These are phyloP conservation scores for Microascus cirrosus DNA, from an alignment of 2,329 filamentous ascomycete genomes.

Conservation along the genomic window DNA sequence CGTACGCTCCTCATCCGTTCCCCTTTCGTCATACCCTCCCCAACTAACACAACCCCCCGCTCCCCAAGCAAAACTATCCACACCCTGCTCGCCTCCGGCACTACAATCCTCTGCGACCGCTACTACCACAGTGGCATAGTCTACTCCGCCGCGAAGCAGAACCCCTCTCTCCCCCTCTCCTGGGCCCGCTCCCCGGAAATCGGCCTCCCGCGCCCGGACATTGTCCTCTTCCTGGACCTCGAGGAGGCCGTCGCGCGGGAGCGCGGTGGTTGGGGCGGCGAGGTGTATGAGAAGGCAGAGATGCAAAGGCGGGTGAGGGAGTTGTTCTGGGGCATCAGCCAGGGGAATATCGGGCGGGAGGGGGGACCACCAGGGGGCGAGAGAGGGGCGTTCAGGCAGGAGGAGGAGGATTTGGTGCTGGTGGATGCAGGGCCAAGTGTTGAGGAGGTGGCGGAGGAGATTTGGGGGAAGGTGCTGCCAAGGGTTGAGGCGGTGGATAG, in stretches of 20 bases:
- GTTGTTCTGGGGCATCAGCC: slow-evolving; percentile 52
- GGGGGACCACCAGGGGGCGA: slow-evolving; percentile 15
- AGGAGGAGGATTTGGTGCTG: slow-evolving; percentile 41
- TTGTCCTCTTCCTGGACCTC: slow-evolving; percentile 80
- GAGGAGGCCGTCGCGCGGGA: slow-evolving; percentile 58
- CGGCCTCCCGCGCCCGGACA: slow-evolving; percentile 76
- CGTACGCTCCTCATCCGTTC: slow-evolving; percentile 23
- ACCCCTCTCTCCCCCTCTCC: slow-evolving; percentile 53
- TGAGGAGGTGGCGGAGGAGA: slow-evolving; percentile 43
- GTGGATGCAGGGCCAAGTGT: slow-evolving; percentile 41
- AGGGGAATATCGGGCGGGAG: slow-evolving; percentile 22
- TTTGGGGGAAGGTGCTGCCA: slow-evolving; percentile 40
- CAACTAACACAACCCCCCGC: not conserved
- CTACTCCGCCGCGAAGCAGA: slow-evolving; percentile 81
- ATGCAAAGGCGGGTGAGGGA: slow-evolving; percentile 73
- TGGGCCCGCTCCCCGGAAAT: slow-evolving; percentile 83
- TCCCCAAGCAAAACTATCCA: slow-evolving; percentile 1
- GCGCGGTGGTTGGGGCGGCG: slow-evolving; percentile 78
- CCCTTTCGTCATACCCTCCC: not conserved
- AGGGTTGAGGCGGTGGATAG: slow-evolving; percentile 36
- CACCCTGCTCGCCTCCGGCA: slow-evolving; percentile 51
- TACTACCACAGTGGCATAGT: slow-evolving; percentile 95
- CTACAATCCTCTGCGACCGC: slow-evolving; percentile 74
- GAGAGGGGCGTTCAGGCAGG: slow-evolving; percentile 27
- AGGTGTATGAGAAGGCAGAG: slow-evolving; percentile 76